These are phyloP conservation scores for Salvia rosmarinus DNA, from an alignment of 257 asterid species.

Conservation along the genomic window DNA sequence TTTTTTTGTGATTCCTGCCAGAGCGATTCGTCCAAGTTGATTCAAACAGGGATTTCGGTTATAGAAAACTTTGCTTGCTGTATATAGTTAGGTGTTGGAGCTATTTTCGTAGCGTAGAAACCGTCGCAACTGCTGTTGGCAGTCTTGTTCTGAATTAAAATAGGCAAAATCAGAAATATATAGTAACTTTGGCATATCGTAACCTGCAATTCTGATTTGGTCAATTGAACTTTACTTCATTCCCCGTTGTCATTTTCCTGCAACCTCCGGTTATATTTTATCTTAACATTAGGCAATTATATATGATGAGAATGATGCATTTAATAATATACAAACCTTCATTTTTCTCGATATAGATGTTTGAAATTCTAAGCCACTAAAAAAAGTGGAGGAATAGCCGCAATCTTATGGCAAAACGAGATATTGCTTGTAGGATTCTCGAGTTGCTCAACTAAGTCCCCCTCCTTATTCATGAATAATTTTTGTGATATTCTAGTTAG, in stretches of 20 bases:
- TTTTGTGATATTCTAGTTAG: neutral
- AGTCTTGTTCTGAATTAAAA: constrained; percentile 24
- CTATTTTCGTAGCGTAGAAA: constrained; percentile 27
- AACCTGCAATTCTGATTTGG: constrained; percentile 26
- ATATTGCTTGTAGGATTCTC: constrained; percentile 6
- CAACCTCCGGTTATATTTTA: constrained; percentile 27
- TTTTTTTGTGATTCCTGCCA: constrained; percentile 5
- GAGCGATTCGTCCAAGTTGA: constrained; percentile 13
- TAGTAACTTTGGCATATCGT: constrained; percentile 32
- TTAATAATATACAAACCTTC: neutral
- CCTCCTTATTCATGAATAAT: neutral
- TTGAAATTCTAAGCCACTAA: constrained; percentile 15
- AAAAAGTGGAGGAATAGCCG: constrained; percentile 21
- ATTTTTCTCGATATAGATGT: constrained; percentile 8
- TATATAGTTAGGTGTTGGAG: constrained; percentile 32
- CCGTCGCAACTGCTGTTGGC: constrained; percentile 27
- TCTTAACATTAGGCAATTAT: constrained; percentile 21
- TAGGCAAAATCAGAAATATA: constrained; percentile 23
- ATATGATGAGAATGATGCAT: neutral
- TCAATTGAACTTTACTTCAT: constrained; percentile 22
- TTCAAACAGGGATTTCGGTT: constrained; percentile 14
- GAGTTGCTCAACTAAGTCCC: neutral
- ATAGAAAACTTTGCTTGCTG: constrained; percentile 12
- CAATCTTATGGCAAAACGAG: constrained; percentile 4
- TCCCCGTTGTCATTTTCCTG: constrained; percentile 12